These are phyloP conservation scores for Beauveria rudraprayagi DNA, from an alignment of 2,329 filamentous ascomycete genomes.

Conservation along the genomic window DNA sequence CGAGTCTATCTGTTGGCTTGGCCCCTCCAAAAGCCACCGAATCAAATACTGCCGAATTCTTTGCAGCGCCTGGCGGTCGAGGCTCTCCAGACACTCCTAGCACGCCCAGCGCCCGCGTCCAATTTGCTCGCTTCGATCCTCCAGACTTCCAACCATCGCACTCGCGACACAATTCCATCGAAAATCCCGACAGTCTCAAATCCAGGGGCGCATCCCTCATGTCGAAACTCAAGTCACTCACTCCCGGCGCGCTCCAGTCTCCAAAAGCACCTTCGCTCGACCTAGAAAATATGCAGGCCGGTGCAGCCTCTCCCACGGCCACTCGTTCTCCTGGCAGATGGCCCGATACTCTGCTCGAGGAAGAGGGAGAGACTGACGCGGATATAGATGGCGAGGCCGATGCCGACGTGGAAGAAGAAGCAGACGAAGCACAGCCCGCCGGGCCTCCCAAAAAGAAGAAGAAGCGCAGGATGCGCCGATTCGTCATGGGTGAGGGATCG, in stretches of 20 bases:
- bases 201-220: slow-evolving; percentile 61
- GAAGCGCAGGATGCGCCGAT: slow-evolving; percentile 54
- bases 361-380: slow-evolving; percentile 37
- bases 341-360: slow-evolving; percentile 46
- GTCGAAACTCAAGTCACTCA: slow-evolving; percentile 68
- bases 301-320: slow-evolving; percentile 35
- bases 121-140: slow-evolving; percentile 57
- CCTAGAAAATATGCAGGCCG: slow-evolving; percentile 33
- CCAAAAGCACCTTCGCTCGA: slow-evolving; percentile 32
- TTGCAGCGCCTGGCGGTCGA: neutral
- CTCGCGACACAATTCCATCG: slow-evolving; percentile 57
- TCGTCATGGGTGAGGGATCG: slow-evolving; percentile 48
- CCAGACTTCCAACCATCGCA: slow-evolving; percentile 42
- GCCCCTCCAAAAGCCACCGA: neutral
- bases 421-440: slow-evolving; percentile 58
- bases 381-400: slow-evolving; percentile 46
- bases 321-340: slow-evolving; percentile 36
- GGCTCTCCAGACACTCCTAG: slow-evolving; percentile 31
- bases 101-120: slow-evolving; percentile 42
- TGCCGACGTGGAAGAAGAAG: slow-evolving; percentile 77
- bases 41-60: slow-evolving; percentile 21
- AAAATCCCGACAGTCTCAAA: slow-evolving; percentile 56
- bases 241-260: slow-evolving; percentile 43
- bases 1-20: neutral
- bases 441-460: slow-evolving; percentile 44